Evolutionary conservation across 371 early-diverging fungal genomes (phyloP), one percentile per base, ranked within the genome.

Genomic region (Zychaea mexicana): DNA sequence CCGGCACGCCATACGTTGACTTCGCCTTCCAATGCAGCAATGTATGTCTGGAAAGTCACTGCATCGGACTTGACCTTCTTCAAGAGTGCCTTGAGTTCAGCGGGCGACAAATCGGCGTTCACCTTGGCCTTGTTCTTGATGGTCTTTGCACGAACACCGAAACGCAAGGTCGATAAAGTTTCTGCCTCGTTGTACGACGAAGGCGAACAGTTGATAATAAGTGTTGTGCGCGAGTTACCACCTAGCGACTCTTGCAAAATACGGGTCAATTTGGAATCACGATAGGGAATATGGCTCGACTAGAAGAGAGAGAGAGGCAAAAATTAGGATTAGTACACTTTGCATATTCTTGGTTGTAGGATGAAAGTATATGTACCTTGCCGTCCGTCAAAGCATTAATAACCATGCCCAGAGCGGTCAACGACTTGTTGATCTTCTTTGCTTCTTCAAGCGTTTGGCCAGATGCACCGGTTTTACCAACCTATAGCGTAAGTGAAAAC

Each of bases 391-490:
- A 83, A 24, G 98, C 90, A 72, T 96, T 96, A 73, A 99, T 99
- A 63, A 99, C 99, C 94, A 96, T 99, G 54, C 99, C 99, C 19
- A 99, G 85, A 0, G 97, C 94, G 2, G 96, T 94, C 13, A 99
- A 84, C 0, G 98, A 98, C 82, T 95, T 98, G 86, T 99, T 99
- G 79, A 99, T 99, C 80, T 96, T 97, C 78, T 98, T 98, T 64
- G 99, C 99, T 78, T 99, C 99, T 84, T 99, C 98, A 36, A 99
- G 79, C 10, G 99, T 95, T 73, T 97, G 96, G 19, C 99, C 98
- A 3, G 97, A 94, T 2, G 99, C 99, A 66, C 98, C 97, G 17
- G 99, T 99, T 80, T 98, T 96, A 53, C 95, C 94, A 19, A 97
- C 90, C 81, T 73, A 55, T 19, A n/a, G n/a, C n/a, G n/a, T n/a